Evolutionary conservation across 352 stramenopile species (phyloP), one percentile per base, ranked within the genome.

Genomic region (Globisporangium cylindrosporum): DNA sequence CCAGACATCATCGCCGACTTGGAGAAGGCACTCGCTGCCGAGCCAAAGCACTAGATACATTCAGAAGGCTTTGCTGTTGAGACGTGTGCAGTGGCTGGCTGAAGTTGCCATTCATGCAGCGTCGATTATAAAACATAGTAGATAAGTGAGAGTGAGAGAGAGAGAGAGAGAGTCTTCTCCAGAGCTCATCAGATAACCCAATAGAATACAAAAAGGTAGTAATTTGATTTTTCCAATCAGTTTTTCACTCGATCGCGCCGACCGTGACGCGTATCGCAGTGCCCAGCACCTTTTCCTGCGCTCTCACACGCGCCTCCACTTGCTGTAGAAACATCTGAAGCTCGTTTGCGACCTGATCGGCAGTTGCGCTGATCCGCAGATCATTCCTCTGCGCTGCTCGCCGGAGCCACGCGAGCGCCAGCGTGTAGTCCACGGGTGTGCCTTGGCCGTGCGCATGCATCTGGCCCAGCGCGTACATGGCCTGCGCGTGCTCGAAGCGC

Each of bases 1-100:
- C 88, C 94, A 7, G 94, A 98, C 79, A 93, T 98, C 73, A 93
- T 96, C 24, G 86, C 78, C 4, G 90, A 97, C 71, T 77, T 97
- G n/a, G 86, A 96, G 64, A 80, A 84, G 53, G 88, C 90, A 6
- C 80, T 96, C 14, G 82, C 63, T 64, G 84, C 81, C 15, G 87
- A 88, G 62, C 76, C 78, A 46, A 79, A 80, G 72, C 32, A 70
- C 25, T 66, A 66, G 53, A 38, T 24, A 65, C 43, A 22, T 18
- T 8, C 43, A 4, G 60, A 24, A 5, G 8, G 25, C 18, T 63
- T 59, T 14, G 75, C 72, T 41, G 22, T 32, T 59, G 51, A 61
- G 46, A 46, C 20, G 54, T 18, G 20, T 41, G 7, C 20, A 27
- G 25, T 4, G 54, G 43, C 2, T 38, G 32, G 3, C 57, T 41